Base-by-base conservation (phyloP, 345 rosid genomes). In the Diplotaxis tenuifolia region DNA sequence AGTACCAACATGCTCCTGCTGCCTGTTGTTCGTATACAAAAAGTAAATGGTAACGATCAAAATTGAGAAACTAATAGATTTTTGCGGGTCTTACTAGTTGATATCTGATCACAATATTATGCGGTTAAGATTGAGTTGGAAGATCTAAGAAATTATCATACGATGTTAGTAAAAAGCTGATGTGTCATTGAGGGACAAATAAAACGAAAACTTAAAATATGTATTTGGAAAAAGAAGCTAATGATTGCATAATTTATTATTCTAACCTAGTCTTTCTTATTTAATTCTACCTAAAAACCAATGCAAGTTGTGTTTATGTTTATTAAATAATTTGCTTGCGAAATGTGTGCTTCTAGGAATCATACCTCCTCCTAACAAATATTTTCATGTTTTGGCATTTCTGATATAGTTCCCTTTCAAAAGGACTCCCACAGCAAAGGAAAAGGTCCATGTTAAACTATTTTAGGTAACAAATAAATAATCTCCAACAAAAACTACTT, bases 1-100 rank as follows among this genome's bases (percentile, higher is more conserved):
- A 84, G 82, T 95, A 95, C 99, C 99, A 95, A 77, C 97, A 95
- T 25, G 97, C 99, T 68, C 99, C 99, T 5, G 96, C 96, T 6
- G 93, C 97, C 99, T 94, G 79, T 20, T 29, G 21, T 62, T 29
- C 59, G 42, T 20, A 53, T n/a, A n/a, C 1, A 38, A 10, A 22
- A 19, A 9, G 28, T 56, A 42, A 57, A 29, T 53, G 27, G 57
- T 20, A 53, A 53, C n/a, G 25, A 52, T 19, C 7, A 52, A 4
- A 52, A 10, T 53, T 21, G 3, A 15, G 12, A 53, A 53, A 10
- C n/a, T 10, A 21, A 21, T 53, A 53, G 6, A 49, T 49, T 19
- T 53, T 20, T 52, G 14, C 14, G 12, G 56, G 19, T 19, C 60
- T 25, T 0, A 36, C 45, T 36, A 16, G 7, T 71, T 54, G 31